Evolutionary conservation across 78 protist species (phyloP).

Genomic region (Chrysochromulina parva): DNA sequence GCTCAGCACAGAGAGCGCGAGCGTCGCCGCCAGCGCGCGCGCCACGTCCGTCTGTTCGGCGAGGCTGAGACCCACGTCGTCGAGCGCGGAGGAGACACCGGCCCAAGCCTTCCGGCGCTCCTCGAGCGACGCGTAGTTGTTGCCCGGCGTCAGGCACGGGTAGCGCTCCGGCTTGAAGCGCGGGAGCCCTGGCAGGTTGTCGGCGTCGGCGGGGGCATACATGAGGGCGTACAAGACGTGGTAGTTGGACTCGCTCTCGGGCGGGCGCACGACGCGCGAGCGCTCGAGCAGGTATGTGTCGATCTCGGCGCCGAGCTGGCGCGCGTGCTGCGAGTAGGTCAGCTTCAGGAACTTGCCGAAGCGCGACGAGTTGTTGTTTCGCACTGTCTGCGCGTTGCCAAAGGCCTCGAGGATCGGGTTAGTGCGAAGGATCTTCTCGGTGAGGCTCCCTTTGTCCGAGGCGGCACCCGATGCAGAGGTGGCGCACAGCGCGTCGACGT

Average conservation of each 20-base stretch:
- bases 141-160: no score
- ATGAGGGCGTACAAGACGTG: constrained; percentile 73
- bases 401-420: constrained; percentile 82
- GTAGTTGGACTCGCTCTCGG: constrained; percentile 86
- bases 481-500: not conserved
- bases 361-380: constrained; percentile 77
- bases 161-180: no score
- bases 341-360: constrained; percentile 85
- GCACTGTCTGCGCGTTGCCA: constrained; percentile 90
- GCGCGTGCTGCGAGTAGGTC: constrained; percentile 62
- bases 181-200: not conserved
- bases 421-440: constrained; percentile 51
- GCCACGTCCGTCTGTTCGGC: not conserved
- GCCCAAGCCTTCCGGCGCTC: no score
- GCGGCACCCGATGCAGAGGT: not conserved
- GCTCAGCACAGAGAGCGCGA: not conserved
- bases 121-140: no score
- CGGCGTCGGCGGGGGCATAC: no score
- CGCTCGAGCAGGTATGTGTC: constrained; percentile 72
- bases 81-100: not conserved
- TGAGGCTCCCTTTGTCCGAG: not conserved
- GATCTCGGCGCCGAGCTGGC: constrained; percentile 77
- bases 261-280: constrained; percentile 77
- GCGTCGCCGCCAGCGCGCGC: not conserved
- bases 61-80: not conserved